Conservation (phyloP, 106 monocot species). For the Cymbidium sinense region DNA sequence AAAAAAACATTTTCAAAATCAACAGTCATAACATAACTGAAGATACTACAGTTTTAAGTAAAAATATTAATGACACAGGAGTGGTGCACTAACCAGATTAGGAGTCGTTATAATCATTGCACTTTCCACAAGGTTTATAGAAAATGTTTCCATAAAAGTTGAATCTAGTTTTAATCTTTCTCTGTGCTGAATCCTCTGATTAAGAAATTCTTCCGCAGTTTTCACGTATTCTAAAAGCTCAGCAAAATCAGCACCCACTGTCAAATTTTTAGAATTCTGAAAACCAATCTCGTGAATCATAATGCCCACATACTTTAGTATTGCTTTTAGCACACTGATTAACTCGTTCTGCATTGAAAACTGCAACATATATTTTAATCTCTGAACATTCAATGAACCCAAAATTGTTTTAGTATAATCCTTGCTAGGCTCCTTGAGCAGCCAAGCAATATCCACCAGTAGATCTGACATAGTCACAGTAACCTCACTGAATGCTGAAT, state of each 20-base stretch:
- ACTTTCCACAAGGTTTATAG: neutral
- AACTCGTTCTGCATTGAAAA: conserved; percentile 37
- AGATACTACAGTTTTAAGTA: neutral
- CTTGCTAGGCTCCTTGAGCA: conserved; percentile 32
- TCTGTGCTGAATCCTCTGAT: conserved; percentile 11
- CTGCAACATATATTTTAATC: conserved; percentile 41
- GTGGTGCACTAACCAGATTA: conserved; percentile 20
- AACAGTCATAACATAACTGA: neutral
- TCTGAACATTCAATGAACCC: conserved; percentile 42
- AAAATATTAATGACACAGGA: neutral
- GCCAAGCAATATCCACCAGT: conserved; percentile 82
- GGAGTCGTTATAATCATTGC: neutral
- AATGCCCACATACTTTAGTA: conserved; percentile 31
- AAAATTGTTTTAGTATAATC: conserved; percentile 16
- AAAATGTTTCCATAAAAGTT: neutral
- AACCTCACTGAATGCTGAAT: conserved; percentile 14
- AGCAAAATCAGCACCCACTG: conserved; percentile 17
- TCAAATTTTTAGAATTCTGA: conserved; percentile 13
- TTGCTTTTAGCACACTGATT: conserved; percentile 32
- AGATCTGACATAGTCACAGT: conserved; percentile 38
- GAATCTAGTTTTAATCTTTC: conserved; percentile 8
- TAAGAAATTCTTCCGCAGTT: conserved; percentile 31
- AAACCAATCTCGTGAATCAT: neutral
- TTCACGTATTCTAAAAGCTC: conserved; percentile 32
- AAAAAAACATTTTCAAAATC: neutral